These are phyloP conservation scores for Ganoderma lucidum DNA, from an alignment of 1,284 basidiomycete genomes.

Conservation along the genomic window DNA sequence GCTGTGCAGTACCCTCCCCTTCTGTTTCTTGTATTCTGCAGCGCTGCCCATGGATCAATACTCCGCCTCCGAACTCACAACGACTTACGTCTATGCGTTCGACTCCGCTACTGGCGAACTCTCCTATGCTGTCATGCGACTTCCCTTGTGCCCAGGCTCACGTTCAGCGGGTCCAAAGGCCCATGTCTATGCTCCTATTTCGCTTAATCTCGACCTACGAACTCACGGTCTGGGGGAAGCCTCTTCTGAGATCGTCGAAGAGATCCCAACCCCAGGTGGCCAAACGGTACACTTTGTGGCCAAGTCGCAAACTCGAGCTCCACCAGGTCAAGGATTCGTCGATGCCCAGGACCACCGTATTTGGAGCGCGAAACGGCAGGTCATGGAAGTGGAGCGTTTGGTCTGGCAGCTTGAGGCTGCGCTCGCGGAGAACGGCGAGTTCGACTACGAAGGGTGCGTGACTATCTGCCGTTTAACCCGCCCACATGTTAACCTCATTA, in stretches of 20 bases:
- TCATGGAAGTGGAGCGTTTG: not conserved
- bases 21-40: not conserved
- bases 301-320: not conserved
- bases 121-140: not conserved
- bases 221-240: not conserved
- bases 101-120: not conserved
- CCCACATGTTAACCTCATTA: too few species aligned
- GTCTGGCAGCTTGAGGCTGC: slow-evolving; percentile 2
- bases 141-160: not conserved
- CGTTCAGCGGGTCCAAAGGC: not conserved
- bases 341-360: not conserved
- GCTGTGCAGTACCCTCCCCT: not conserved
- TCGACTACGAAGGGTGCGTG: slow-evolving; percentile 2
- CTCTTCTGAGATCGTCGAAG: not conserved
- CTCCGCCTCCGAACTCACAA: slow-evolving; percentile 54
- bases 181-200: not conserved
- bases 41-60: not conserved
- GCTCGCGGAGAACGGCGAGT: not conserved
- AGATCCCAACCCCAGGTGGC: not conserved
- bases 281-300: not conserved
- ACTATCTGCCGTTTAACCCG: not conserved
- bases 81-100: slow-evolving; percentile 43
- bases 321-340: not conserved
- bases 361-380: not conserved
- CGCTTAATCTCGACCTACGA: too few species aligned